Evolutionary conservation across 164 flowering plant species (phyloP), one percentile per base, ranked within the genome.

Genomic region (Stephania japonica): DNA sequence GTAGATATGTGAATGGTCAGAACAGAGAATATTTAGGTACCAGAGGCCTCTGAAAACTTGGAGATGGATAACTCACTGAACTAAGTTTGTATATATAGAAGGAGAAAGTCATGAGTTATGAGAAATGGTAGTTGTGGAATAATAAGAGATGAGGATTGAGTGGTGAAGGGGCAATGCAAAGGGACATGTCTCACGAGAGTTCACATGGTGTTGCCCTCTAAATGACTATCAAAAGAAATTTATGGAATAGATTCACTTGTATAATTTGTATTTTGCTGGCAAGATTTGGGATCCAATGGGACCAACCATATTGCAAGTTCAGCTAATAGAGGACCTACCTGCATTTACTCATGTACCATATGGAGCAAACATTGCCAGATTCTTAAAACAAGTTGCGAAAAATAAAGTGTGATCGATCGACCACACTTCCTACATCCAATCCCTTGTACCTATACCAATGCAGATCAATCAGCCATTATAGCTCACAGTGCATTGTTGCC

Each of bases 121-220:
- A 27, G 32, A 24, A 64, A 27, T 47, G 25, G 44, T 65, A 18
- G 10, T 32, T 7, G 26, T 0, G 26, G 12, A 73, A 66, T 12
- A 3, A 18, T 73, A 43, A 61, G n/a, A 50, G 50, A 27, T 69
- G 42, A 12, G 61, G 41, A 49, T 13, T 69, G 10, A 50, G 42
- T 27, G 24, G 68, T 65, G 12, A 8, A 47, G 12, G 53, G 66
- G 32, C 53, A 27, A 27, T n/a, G 69, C 38, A 27, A 9, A 67
- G 70, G 50, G 59, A 69, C 72, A 74, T 61, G 14, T 53, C 42
- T 56, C 53, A 62, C 43, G 61, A 74, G 26, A 68, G 42, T 23
- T 74, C 76, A 74, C 72, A 74, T 74, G 72, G 68, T 69, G 42
- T 19, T 68, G 53, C 26, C 61, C 61, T 1, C 41, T 16, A 42